Percentiles rank a stretch among this genome's conserved stretches.
phyloP scores from a whole-genome alignment of 2,329 filamentous ascomycete genomes.

The Tetracladium maxilliforme region DNA sequence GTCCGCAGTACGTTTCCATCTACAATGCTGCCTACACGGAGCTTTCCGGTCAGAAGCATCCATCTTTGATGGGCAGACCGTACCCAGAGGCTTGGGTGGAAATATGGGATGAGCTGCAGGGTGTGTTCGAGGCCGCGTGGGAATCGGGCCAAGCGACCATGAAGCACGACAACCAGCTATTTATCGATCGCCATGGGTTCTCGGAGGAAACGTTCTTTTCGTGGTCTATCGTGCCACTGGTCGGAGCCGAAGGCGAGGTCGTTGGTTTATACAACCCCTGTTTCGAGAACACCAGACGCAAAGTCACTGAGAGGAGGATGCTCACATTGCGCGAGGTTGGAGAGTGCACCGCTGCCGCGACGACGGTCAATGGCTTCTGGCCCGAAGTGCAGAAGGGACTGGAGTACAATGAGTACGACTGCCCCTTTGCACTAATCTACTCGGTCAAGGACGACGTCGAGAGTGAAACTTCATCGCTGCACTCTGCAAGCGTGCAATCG shows the following conservation, averaged over 20 bases:
- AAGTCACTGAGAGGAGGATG: constrained; percentile 69
- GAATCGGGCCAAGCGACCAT: constrained; percentile 63
- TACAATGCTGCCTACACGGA: constrained; percentile 61
- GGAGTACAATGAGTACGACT: constrained; percentile 60
- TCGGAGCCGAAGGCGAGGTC: constrained; percentile 60
- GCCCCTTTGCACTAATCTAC: constrained; percentile 66
- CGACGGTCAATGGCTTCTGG: constrained; percentile 64
- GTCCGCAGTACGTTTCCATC: constrained; percentile 47
- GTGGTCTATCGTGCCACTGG: constrained; percentile 67
- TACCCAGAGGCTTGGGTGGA: constrained; percentile 56
- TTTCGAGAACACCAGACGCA: constrained; percentile 68
- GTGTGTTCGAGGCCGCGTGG: constrained; percentile 52
- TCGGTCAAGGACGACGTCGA: constrained; percentile 58
- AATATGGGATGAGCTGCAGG: constrained; percentile 58
- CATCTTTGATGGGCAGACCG: constrained; percentile 55
- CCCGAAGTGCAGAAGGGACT: constrained; percentile 51
- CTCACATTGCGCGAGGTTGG: constrained; percentile 64
- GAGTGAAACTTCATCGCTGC: constrained; percentile 56
- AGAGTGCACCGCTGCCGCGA: constrained; percentile 58
- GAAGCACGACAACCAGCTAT: constrained; percentile 71
- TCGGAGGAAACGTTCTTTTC: constrained; percentile 73
- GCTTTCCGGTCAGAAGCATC: constrained; percentile 65
- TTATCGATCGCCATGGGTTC: constrained; percentile 53
- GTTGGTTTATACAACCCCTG: constrained; percentile 67
- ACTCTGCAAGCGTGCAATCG: constrained; percentile 49